These are phyloP conservation scores for Entamoeba dispar DNA, from an alignment of 208 protist genomes.

Conservation along the genomic window DNA sequence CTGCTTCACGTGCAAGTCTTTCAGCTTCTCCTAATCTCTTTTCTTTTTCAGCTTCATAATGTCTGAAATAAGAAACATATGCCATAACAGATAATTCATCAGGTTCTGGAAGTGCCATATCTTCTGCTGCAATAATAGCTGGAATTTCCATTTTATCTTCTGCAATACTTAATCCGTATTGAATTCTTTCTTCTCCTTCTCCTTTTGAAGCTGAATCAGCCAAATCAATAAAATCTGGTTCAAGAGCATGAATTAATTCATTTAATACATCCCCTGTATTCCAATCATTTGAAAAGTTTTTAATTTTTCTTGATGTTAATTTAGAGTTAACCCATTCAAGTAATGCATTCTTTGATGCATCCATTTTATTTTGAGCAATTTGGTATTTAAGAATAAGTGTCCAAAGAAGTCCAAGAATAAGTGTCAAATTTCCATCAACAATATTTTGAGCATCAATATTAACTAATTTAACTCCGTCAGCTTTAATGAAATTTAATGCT, in stretches of 20 bases:
- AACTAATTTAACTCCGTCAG: background rate
- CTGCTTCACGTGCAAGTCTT: no score
- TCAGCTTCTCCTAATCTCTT: background rate
- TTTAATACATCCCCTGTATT: background rate
- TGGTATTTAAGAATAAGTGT: background rate
- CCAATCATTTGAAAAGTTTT: background rate
- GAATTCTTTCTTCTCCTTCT: background rate
- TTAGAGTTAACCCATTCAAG: background rate
- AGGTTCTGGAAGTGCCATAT: background rate
- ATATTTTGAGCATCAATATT: background rate
- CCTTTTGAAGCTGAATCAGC: background rate
- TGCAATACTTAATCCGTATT: background rate
- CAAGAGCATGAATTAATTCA: background rate
- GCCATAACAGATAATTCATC: background rate
- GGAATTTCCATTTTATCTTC: background rate
- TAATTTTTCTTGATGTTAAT: background rate
- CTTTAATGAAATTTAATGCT: background rate
- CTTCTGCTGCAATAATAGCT: background rate
- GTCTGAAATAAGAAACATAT: background rate
- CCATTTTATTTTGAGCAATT: background rate
- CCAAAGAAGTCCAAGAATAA: background rate
- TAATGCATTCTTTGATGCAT: background rate
- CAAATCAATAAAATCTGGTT: background rate
- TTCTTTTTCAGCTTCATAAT: background rate
- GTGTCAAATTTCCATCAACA: background rate